phyloP scores from a whole-genome alignment of 2,329 filamentous ascomycete genomes.

The Tetracladium maxilliforme region DNA sequence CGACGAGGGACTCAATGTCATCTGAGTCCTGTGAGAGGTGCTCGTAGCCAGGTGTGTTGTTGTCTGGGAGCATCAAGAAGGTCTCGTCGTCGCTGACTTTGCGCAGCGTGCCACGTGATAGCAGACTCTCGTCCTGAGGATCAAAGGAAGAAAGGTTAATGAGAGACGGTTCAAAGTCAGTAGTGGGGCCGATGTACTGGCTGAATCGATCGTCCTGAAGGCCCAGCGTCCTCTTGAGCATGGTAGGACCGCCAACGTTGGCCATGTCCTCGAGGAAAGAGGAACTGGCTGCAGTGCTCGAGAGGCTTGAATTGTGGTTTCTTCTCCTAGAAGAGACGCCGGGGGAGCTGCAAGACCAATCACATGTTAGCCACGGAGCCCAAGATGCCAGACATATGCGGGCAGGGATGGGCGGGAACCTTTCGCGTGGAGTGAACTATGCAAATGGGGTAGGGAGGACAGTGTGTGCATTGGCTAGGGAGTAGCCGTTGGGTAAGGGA shows the following conservation, averaged over 20 bases:
- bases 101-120: constrained; percentile 53
- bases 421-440: constrained; percentile 1
- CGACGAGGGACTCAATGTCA: constrained; percentile 61
- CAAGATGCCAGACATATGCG: neutral
- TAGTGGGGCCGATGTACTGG: constrained; percentile 72
- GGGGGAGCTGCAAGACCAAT: constrained; percentile 41
- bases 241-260: constrained; percentile 50
- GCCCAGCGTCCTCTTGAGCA: constrained; percentile 57
- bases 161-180: constrained; percentile 70
- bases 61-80: constrained; percentile 67
- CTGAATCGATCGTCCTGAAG: constrained; percentile 67
- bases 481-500: constrained; percentile 5
- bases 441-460: constrained; percentile 6
- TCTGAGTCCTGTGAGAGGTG: constrained; percentile 54
- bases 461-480: constrained; percentile 7
- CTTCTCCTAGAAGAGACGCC: constrained; percentile 34
- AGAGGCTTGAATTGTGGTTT: constrained; percentile 41
- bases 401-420: neutral
- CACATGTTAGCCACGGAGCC: constrained; percentile 24
- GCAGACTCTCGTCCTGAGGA: constrained; percentile 64
- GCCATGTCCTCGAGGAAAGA: constrained; percentile 57
- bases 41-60: constrained; percentile 55
- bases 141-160: constrained; percentile 72
- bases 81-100: constrained; percentile 67
- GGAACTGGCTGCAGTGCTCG: constrained; percentile 44